phyloP scores from a whole-genome alignment of 2,329 filamentous ascomycete species.

The Paecilomyces sp. region DNA sequence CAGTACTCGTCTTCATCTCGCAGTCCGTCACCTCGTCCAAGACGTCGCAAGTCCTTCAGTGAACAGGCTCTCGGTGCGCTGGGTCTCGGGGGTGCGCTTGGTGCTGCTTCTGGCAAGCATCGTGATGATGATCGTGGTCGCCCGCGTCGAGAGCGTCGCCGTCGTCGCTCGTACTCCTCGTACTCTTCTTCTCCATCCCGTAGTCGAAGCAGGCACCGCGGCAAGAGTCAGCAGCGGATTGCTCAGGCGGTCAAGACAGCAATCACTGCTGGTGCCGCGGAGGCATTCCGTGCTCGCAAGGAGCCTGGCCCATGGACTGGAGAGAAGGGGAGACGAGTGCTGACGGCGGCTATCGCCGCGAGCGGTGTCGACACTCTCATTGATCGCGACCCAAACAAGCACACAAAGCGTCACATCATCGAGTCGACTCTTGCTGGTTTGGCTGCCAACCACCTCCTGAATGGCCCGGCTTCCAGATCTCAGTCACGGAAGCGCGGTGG shows the following conservation, averaged over 20 bases:
- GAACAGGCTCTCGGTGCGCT: slow-evolving; percentile 48
- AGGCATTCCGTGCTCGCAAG: slow-evolving; percentile 85
- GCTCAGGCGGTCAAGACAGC: slow-evolving; percentile 89
- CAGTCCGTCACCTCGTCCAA: slow-evolving; percentile 32
- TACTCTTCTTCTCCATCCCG: slow-evolving; percentile 49
- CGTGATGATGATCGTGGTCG: slow-evolving; percentile 45
- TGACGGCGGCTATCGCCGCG: slow-evolving; percentile 79
- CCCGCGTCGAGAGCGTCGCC: slow-evolving; percentile 27
- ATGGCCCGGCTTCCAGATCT: slow-evolving; percentile 69
- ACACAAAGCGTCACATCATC: slow-evolving; percentile 70
- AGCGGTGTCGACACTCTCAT: slow-evolving; percentile 76
- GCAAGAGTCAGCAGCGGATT: slow-evolving; percentile 53
- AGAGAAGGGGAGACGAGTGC: slow-evolving; percentile 82
- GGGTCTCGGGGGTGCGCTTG: slow-evolving; percentile 49
- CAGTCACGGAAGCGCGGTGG: slow-evolving; percentile 54
- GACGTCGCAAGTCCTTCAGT: slow-evolving; percentile 40
- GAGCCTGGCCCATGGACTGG: slow-evolving; percentile 85
- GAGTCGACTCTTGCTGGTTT: slow-evolving; percentile 86
- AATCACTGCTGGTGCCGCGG: slow-evolving; percentile 79
- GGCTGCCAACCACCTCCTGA: slow-evolving; percentile 75
- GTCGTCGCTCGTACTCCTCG: slow-evolving; percentile 33
- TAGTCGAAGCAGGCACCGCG: slow-evolving; percentile 45
- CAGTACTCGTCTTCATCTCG: slow-evolving; percentile 26
- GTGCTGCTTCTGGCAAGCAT: slow-evolving; percentile 42
- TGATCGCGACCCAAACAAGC: slow-evolving; percentile 61